Evolutionary conservation across 495 filamentous ascomycete genomes (phyloP).

Genomic region (Neurospora sp.): DNA sequence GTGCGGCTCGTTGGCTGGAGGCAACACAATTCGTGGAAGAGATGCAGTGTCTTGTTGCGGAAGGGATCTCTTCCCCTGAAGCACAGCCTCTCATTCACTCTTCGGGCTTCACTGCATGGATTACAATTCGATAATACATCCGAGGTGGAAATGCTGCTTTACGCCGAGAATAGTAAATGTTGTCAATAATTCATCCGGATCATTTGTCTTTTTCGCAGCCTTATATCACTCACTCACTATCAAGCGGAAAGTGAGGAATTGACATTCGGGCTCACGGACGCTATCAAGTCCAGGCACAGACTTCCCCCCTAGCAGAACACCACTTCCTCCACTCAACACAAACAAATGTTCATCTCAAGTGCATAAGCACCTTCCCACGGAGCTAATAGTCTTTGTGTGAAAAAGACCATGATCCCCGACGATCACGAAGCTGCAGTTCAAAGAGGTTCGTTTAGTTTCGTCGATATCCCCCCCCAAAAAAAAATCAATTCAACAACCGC

Average conservation of each 20-base stretch:
- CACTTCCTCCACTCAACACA: background rate
- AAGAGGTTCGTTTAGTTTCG: background rate
- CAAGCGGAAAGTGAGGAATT: background rate
- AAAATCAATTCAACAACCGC: background rate
- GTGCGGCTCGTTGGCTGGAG: background rate
- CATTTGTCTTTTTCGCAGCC: background rate
- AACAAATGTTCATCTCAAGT: background rate
- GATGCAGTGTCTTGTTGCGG: background rate
- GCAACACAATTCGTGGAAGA: background rate
- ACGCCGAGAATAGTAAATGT: background rate
- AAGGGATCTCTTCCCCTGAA: background rate
- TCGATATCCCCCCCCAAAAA: background rate
- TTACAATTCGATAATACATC: background rate
- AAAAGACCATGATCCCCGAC: background rate
- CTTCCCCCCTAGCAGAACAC: background rate
- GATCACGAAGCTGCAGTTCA: background rate
- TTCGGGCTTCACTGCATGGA: background rate
- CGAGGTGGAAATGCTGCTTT: background rate
- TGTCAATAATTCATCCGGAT: background rate
- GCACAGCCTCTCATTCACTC: background rate
- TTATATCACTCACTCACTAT: background rate
- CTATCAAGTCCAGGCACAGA: background rate
- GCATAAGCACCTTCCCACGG: background rate
- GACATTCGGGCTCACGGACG: background rate
- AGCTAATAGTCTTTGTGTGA: background rate